Evolutionary conservation across 495 filamentous ascomycete species (phyloP).

Genomic region (Penicillium waksmanii): DNA sequence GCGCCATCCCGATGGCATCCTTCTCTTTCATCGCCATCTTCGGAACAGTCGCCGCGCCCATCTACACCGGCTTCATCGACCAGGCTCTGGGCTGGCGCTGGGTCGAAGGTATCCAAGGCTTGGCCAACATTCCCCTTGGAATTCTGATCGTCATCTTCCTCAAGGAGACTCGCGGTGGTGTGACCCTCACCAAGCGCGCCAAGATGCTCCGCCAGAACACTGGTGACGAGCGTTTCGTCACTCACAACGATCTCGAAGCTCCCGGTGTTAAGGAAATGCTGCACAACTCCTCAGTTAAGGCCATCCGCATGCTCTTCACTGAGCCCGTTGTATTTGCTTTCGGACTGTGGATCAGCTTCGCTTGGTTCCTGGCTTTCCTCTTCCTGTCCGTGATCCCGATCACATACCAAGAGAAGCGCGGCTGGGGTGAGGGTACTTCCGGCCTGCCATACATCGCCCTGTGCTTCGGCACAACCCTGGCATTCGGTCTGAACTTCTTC

Average conservation of each 20-base stretch:
- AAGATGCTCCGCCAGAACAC: constrained; percentile 55
- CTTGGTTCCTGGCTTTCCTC: constrained; percentile 76
- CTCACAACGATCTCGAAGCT: constrained; percentile 60
- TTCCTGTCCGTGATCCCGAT: constrained; percentile 77
- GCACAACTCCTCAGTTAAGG: constrained; percentile 46
- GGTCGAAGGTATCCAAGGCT: constrained; percentile 80
- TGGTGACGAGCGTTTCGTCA: constrained; percentile 72
- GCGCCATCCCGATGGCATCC: constrained; percentile 79
- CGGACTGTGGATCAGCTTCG: constrained; percentile 71
- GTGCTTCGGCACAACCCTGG: constrained; percentile 66
- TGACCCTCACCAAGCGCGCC: constrained; percentile 59
- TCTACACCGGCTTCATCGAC: constrained; percentile 74
- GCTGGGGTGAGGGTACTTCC: constrained; percentile 64
- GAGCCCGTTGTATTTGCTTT: constrained; percentile 78
- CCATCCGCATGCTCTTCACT: constrained; percentile 72
- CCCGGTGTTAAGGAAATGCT: constrained; percentile 42
- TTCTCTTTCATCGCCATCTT: constrained; percentile 76
- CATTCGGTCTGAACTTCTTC: constrained; percentile 60
- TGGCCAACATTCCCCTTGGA: constrained; percentile 65
- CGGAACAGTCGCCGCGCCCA: constrained; percentile 70
- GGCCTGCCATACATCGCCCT: constrained; percentile 77
- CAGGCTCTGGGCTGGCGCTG: constrained; percentile 75
- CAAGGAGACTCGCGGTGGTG: constrained; percentile 72
- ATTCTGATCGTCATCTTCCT: constrained; percentile 56
- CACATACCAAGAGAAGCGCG: constrained; percentile 70